phyloP scores from a whole-genome alignment of 495 filamentous ascomycete species.

The Glutinoglossum americanum region DNA sequence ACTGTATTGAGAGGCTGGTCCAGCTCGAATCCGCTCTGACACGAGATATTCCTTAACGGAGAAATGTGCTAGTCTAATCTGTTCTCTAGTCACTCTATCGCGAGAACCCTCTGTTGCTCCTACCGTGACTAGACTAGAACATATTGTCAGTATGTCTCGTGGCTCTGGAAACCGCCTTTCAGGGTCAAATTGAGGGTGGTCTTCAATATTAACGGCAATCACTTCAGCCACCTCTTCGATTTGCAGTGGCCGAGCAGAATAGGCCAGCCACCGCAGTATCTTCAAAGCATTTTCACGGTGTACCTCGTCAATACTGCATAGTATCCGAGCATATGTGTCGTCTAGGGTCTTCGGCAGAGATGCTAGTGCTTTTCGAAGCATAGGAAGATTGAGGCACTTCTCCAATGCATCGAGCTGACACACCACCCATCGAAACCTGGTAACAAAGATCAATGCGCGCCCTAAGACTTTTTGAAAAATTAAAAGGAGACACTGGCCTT shows the following conservation, averaged over 20 bases:
- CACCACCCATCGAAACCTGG: slow-evolving; percentile 12
- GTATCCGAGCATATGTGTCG: slow-evolving; percentile 11
- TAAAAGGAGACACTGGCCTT: background rate
- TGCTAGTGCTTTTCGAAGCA: slow-evolving; percentile 5
- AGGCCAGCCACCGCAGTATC: slow-evolving; percentile 8
- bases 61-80: slow-evolving; percentile 10
- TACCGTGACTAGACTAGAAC: slow-evolving; percentile 7
- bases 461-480: slow-evolving; percentile 2
- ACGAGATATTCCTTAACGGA: slow-evolving; percentile 12
- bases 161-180: background rate
- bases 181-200: background rate
- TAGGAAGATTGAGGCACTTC: slow-evolving; percentile 1
- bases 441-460: no score
- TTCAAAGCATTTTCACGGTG: slow-evolving; percentile 4
- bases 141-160: slow-evolving; percentile 5
- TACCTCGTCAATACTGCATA: slow-evolving; percentile 3
- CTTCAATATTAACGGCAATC: slow-evolving; percentile 3
- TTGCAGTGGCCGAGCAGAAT: slow-evolving; percentile 7
- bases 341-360: slow-evolving; percentile 8
- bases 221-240: slow-evolving; percentile 7
- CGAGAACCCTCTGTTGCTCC: background rate
- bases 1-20: background rate
- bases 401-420: slow-evolving; percentile 11
- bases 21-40: slow-evolving; percentile 4
- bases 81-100: background rate